Evolutionary conservation across 495 filamentous ascomycete genomes (phyloP).

Genomic region (Usnea hakonensis): DNA sequence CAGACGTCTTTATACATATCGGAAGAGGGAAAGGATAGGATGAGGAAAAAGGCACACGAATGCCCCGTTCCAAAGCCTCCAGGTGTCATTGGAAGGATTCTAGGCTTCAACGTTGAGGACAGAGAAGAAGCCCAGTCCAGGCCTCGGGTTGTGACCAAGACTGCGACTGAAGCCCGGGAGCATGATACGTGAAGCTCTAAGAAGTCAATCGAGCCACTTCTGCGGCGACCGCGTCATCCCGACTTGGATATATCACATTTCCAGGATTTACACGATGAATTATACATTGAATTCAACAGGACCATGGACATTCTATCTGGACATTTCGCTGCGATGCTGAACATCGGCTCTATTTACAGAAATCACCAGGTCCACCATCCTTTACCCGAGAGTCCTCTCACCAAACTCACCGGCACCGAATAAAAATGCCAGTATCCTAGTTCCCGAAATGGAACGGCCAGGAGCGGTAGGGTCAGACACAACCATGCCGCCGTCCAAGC

Average conservation of each 20-base stretch:
- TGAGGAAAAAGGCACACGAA: constrained; percentile 35
- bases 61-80: constrained; percentile 82
- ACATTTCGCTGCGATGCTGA: not conserved
- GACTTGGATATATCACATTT: not conserved
- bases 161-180: not conserved
- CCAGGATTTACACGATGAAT: not conserved
- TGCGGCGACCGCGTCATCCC: not conserved
- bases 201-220: not conserved
- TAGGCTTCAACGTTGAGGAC: constrained; percentile 52
- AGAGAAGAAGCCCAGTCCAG: constrained; percentile 11
- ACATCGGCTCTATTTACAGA: not conserved
- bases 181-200: not conserved
- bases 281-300: not conserved
- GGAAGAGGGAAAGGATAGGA: constrained; percentile 28
- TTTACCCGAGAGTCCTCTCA: constrained; percentile 11
- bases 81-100: constrained; percentile 62
- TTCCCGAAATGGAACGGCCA: constrained; percentile 21
- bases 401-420: constrained; percentile 16
- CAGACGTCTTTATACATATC: constrained; percentile 9
- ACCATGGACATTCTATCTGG: not conserved
- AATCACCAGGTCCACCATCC: constrained; percentile 12
- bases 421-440: constrained; percentile 19
- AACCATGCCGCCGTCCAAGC: constrained; percentile 18
- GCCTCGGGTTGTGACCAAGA: constrained; percentile 4
- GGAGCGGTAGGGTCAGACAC: constrained; percentile 19